These are phyloP conservation scores for Truncatella angustata DNA, from an alignment of 2,329 filamentous ascomycete genomes.

Conservation along the genomic window DNA sequence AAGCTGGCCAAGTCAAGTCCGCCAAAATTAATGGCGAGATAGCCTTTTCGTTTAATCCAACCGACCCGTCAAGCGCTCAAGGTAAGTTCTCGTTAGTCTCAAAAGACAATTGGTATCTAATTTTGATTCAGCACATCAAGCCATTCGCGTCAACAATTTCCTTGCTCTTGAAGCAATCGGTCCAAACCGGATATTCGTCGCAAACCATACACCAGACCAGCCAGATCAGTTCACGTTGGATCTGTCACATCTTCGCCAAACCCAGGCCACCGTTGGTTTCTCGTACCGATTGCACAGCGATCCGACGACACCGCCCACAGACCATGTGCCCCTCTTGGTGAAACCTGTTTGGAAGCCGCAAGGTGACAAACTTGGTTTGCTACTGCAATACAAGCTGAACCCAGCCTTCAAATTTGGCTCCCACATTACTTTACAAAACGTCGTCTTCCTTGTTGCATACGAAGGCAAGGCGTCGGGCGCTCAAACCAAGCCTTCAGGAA, in stretches of 20 bases:
- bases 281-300: constrained; percentile 86
- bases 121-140: constrained; percentile 49
- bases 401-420: constrained; percentile 54
- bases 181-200: constrained; percentile 88
- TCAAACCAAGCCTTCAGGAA: constrained; percentile 78
- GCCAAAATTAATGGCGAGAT: constrained; percentile 83
- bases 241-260: constrained; percentile 63
- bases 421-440: constrained; percentile 66
- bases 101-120: constrained; percentile 15
- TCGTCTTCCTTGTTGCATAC: constrained; percentile 71
- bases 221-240: constrained; percentile 80
- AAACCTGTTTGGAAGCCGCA: constrained; percentile 80
- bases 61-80: constrained; percentile 45
- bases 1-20: constrained; percentile 67
- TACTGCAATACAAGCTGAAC: constrained; percentile 83
- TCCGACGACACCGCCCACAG: constrained; percentile 39
- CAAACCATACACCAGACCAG: constrained; percentile 60
- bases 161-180: constrained; percentile 85
- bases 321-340: constrained; percentile 71
- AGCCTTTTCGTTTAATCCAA: constrained; percentile 75
- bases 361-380: constrained; percentile 79
- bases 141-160: constrained; percentile 85
- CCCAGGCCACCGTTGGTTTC: constrained; percentile 75
- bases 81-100: constrained; percentile 40
- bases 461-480: constrained; percentile 66